A percentile compares a stretch with the other conserved stretches of the same genome.
Conservation (phyloP, 2,329 filamentous ascomycete species). For the Ophiosphaerella korrae region DNA sequence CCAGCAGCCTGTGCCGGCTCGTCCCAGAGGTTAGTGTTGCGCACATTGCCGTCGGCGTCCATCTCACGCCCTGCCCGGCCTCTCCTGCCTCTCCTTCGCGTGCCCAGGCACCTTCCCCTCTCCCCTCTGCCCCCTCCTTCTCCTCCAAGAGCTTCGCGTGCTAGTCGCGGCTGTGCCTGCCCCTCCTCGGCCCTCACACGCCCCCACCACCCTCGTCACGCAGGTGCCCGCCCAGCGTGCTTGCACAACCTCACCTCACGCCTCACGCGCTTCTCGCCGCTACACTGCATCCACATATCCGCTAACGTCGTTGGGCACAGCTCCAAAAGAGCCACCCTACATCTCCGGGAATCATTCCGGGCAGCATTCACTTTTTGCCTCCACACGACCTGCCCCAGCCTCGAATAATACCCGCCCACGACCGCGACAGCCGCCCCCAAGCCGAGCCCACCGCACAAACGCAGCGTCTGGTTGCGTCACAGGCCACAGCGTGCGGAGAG, state of each 20-base stretch:
- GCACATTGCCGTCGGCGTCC: constrained; percentile 14
- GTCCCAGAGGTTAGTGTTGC: constrained; percentile 35
- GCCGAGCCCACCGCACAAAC: constrained; percentile 5
- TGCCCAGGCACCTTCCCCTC: neutral
- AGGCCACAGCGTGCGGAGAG: constrained; percentile 46
- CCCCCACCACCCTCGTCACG: neutral
- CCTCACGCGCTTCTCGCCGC: no score
- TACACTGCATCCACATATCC: neutral
- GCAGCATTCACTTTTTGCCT: constrained; percentile 10
- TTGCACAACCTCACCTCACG: neutral
- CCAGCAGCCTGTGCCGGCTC: constrained; percentile 14
- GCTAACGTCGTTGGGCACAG: constrained; percentile 24
- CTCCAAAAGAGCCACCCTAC: constrained; percentile 7
- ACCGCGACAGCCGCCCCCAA: neutral
- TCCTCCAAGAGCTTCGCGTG: neutral
- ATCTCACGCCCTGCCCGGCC: constrained; percentile 17
- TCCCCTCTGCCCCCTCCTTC: neutral
- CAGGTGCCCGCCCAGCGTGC: neutral
- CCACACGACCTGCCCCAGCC: constrained; percentile 1
- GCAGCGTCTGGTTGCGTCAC: constrained; percentile 25
- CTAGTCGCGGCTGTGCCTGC: neutral
- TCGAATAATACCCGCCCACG: constrained; percentile 5
- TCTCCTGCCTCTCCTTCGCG: constrained; percentile 11
- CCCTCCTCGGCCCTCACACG: neutral
- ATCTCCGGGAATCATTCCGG: constrained; percentile 12